phyloP scores from a whole-genome alignment of 192 early-diverging fungal genomes.

The Entomortierella parvispora region DNA sequence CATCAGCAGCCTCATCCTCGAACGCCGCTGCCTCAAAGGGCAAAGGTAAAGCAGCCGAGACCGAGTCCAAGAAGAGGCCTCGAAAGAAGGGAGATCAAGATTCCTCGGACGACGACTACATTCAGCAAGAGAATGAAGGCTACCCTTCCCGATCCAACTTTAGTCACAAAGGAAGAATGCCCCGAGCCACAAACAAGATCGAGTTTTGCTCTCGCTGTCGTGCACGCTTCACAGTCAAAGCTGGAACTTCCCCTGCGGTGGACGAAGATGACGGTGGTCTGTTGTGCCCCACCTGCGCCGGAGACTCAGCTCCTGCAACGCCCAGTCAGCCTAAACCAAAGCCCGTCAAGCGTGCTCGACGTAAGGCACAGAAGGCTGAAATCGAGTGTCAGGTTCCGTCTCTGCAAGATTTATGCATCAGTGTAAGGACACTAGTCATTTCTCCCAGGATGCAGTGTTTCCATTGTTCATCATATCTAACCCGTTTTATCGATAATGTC shows the following conservation, averaged over 20 bases:
- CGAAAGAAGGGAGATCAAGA: conserved; percentile 40
- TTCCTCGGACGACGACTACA: conserved; percentile 34
- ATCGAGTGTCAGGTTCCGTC: conserved; percentile 62
- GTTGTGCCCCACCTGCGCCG: conserved; percentile 40
- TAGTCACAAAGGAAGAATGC: conserved; percentile 42
- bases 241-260: conserved; percentile 22
- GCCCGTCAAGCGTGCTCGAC: conserved; percentile 11
- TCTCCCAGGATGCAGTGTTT: too few species aligned
- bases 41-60: not conserved
- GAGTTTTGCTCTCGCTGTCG: conserved; percentile 59
- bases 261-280: conserved; percentile 39
- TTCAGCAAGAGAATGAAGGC: conserved; percentile 37
- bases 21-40: not conserved
- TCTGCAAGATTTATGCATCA: conserved; percentile 74
- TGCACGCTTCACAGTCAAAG: conserved; percentile 52
- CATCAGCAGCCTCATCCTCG: conserved; percentile 5
- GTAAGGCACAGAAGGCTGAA: conserved; percentile 56
- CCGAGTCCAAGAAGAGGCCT: conserved; percentile 24
- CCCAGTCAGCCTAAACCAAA: not conserved
- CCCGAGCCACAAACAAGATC: conserved; percentile 37
- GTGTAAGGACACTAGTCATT: conserved; percentile 49
- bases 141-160: conserved; percentile 30
- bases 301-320: conserved; percentile 4
- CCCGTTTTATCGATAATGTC: too few species aligned
- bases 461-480: too few species aligned